Evolutionary conservation across 2,329 filamentous ascomycete genomes (phyloP), one percentile per base, ranked within the genome.

Genomic region (Penicillium sp.): DNA sequence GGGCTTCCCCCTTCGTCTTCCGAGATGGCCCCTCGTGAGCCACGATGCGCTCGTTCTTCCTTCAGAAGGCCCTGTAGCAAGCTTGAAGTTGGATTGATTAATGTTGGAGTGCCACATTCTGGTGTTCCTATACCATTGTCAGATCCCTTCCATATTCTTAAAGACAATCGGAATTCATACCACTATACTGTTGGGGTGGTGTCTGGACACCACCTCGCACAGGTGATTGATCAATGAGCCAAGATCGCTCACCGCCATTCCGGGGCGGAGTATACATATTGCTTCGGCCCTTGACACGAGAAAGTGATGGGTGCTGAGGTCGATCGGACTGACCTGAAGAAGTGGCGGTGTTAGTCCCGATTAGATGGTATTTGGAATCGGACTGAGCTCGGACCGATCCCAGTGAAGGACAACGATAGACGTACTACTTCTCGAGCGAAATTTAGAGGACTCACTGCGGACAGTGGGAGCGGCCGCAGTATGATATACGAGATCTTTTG

Each of bases 61-160:
- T 74, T 75, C 33, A 77, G 65, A 26, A 76, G 57, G 53, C 69
- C 72, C 50, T 77, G 73, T 20, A 77, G 60, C 3, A 77, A 67
- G 20, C 66, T 62, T 1, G 75, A 77, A 2, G 70, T 69, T 11
- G 75, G 74, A 44, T 75, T 74, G 8, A 76, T 73, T 2, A 73
- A 51, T 6, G 71, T 67, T 2, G 69, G 63, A 11, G 68, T 61
- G 15, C 55, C 59, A 4, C 61, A 56, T 18, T 75, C 73, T 2
- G 67, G 66, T 6, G 65, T 71, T 53, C 60, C 72, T 74, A 49
- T 27, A 23, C 6, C 11, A 42, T 40, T 14, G 12, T 25, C n/a
- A 31, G 27, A 6, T 15, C 4, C 26, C 44, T 14, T n/a, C 9
- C 11, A 9, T 12, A 15, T 18, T 2, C 6, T n/a, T 4, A 6